Base-by-base conservation (phyloP, 139 green algal species). In the Coelastrella sp. region DNA sequence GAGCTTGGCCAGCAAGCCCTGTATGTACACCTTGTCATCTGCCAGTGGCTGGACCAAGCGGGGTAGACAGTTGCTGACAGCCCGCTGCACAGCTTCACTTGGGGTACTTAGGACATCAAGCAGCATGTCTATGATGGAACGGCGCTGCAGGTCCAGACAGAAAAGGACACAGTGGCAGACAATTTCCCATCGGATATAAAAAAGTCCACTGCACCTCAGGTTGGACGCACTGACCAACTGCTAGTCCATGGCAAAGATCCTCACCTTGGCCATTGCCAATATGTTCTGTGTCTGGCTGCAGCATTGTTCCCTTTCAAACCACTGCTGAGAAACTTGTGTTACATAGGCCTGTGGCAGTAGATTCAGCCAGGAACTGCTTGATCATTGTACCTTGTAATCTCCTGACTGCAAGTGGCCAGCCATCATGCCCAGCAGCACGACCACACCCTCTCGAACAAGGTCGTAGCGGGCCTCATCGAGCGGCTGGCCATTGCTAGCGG, bases 371-470 rank as follows among this genome's bases (percentile, higher is more conserved):
- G n/a, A 17, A n/a, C 75, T 17, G 15, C 75, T 17, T 27, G 75
- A 70, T 9, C 15, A 4, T 12, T 82, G 66, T 59, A 96, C 92
- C 92, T 98, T 97, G 70, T 93, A 81, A 87, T 96, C 95, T 17
- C 90, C 82, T 17, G 95, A 86, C 8, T 91, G 86, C 72, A 98
- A 90, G 90, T 99, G 98, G 80, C 95, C 93, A 0, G 97, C 98
- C 10, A 99, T 93, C 10, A 96, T 98, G 59, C 97, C 98, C 92
- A 99, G 94, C 78, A 99, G 97, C 74, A 99, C 94, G 35, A 99
- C 96, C 25, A 97, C 97, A 6, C 98, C 98, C 90, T 98, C 95
- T 6, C 97, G 92, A 68, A 99, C 95, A 49, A 96, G 90, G 90
- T 99, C 98, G 74, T 98, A 98, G 5, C 84, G 68, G 0, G 84